Percentiles rank a stretch among this genome's conserved stretches.
phyloP scores from a whole-genome alignment of 805 yeast genomes.

The Blastobotrys peoriensis region DNA sequence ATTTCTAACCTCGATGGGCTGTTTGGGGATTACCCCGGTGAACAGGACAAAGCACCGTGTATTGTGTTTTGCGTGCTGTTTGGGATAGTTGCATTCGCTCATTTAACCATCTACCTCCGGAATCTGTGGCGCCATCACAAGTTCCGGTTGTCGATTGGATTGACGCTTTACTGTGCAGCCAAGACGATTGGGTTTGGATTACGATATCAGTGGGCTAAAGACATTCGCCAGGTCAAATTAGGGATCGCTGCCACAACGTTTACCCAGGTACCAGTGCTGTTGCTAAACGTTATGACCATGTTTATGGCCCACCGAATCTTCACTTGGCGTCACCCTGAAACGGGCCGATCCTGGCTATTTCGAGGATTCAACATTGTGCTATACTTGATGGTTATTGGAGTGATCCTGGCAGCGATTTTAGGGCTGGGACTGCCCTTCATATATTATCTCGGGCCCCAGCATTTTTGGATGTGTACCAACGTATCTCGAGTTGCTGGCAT shows the following conservation, averaged over 20 bases:
- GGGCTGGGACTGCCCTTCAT: constrained; percentile 57
- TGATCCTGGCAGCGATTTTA: constrained; percentile 62
- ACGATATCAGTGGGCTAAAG: constrained; percentile 55
- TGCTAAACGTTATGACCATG: constrained; percentile 53
- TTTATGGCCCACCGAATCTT: constrained; percentile 66
- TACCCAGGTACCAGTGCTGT: constrained; percentile 50
- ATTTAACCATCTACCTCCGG: constrained; percentile 40
- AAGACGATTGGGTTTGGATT: constrained; percentile 54
- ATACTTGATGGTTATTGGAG: constrained; percentile 49
- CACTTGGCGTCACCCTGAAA: constrained; percentile 72
- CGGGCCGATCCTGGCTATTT: constrained; percentile 47
- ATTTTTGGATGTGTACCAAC: constrained; percentile 46
- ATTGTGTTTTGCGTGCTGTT: constrained; percentile 53
- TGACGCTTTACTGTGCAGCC: constrained; percentile 47
- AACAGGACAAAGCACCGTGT: constrained; percentile 52
- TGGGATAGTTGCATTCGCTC: constrained; percentile 42
- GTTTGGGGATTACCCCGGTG: constrained; percentile 59
- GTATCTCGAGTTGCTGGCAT: constrained; percentile 49
- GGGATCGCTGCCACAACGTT: constrained; percentile 58
- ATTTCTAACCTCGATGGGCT: constrained; percentile 26
- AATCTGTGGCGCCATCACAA: constrained; percentile 53
- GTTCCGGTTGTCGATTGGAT: constrained; percentile 50
- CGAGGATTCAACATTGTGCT: constrained; percentile 35
- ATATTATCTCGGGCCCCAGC: constrained; percentile 43
- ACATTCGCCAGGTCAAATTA: constrained; percentile 37